Base-by-base conservation (phyloP, 2,329 filamentous ascomycete species). In the Rachicladosporium sp. region DNA sequence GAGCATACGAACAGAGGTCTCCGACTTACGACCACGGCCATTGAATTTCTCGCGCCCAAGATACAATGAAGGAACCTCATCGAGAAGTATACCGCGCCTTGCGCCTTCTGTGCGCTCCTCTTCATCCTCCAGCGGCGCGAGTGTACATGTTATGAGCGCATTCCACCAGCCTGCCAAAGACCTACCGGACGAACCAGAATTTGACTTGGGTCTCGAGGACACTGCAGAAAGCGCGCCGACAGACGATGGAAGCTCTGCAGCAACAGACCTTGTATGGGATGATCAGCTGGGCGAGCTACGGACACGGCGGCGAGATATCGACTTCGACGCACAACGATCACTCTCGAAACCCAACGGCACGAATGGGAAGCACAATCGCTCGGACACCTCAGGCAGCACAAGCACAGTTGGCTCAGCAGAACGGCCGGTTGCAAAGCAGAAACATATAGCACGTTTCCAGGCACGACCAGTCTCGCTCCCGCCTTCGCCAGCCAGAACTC, bases 21-120 rank as follows among this genome's bases (percentile, higher is more conserved):
- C 38, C 33, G 43, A 41, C 15, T 41, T 50, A 27, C 41, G 41
- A 23, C 48, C 49, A 11, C 33, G 37, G 10, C 41, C 45, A 10
- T 42, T 51, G 38, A 54, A 54, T 37, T 54, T 54, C 44, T 54
- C 52, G 10, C 46, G 52, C 10, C 51, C 50, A 6, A 35, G 34
- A 29, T 42, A 21, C 21, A 38, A 35, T 35, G 41, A 37, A 33
- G 33, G 23, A 12, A 31, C 39, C 5, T 37, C 39, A 3, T 37
- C 39, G 9, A 21, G 35, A 15, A 33, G 31, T 12, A 19, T 37
- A 33, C 34, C 34, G 33, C 43, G 32, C 10, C 34, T 36, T 10
- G 12, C 12, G 21, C 12, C 32, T 3, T 41, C 36, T 31, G 39
- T 35, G 9, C 10, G 30, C 12, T 41, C 39, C 23, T 41, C 39